A percentile compares a stretch with the other conserved stretches of the same genome.
These are phyloP conservation scores for Choricystis sp. DNA, from an alignment of 139 green algal genomes.

Conservation along the genomic window DNA sequence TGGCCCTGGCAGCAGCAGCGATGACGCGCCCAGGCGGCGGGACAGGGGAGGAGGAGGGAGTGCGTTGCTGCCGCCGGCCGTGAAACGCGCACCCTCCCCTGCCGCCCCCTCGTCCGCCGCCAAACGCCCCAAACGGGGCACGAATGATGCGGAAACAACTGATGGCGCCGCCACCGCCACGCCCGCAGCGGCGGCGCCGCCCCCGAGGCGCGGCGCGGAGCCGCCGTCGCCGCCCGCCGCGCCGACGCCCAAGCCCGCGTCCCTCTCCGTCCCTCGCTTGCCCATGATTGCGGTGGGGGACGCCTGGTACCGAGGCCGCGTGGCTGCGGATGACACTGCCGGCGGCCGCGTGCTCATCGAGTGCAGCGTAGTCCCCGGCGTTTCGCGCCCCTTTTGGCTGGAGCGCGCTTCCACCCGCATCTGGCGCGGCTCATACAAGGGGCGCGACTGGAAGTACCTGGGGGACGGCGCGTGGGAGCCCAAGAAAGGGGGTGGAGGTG, in stretches of 20 bases:
- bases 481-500: too few relatives aligned
- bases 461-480: constrained; percentile 33
- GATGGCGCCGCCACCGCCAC: background rate
- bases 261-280: background rate
- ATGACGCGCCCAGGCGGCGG: too few relatives aligned
- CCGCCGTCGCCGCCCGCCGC: too few relatives aligned
- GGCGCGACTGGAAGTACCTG: constrained; percentile 32
- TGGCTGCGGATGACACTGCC: constrained; percentile 8
- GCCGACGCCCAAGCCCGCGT: background rate
- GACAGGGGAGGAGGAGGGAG: too few relatives aligned
- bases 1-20: too few relatives aligned
- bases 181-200: too few relatives aligned
- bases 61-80: too few relatives aligned
- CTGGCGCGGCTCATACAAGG: constrained; percentile 34
- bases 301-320: constrained; percentile 19
- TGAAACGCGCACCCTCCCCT: background rate
- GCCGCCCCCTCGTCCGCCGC: too few relatives aligned
- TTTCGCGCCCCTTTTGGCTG: constrained; percentile 21
- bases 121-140: too few relatives aligned
- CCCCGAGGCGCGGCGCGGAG: too few relatives aligned
- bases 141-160: too few relatives aligned
- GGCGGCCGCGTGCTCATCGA: constrained; percentile 17
- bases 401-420: constrained; percentile 11
- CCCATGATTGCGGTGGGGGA: background rate
- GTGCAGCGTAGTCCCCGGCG: constrained; percentile 7